Percentiles rank a stretch among this genome's conserved stretches.
These are phyloP conservation scores for Chrysoporthe puriensis DNA, from an alignment of 2,329 filamentous ascomycete species.

Conservation along the genomic window DNA sequence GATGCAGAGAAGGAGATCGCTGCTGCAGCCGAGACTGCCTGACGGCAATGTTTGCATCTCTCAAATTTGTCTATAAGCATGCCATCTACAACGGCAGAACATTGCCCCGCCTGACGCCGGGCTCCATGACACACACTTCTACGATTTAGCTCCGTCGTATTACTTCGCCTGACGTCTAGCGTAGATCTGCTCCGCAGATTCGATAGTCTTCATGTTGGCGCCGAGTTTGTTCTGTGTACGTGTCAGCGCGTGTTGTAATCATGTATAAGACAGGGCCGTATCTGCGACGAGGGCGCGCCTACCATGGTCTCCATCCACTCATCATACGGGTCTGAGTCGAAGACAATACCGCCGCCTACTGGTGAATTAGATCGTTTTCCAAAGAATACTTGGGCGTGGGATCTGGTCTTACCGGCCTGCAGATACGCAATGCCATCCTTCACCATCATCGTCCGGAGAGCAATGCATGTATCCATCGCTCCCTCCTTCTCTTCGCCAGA, in stretches of 20 bases:
- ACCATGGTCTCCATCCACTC: constrained; percentile 89
- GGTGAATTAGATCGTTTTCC: constrained; percentile 8
- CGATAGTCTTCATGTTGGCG: constrained; percentile 87
- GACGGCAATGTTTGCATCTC: not conserved
- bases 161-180: constrained; percentile 38
- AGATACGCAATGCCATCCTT: constrained; percentile 92
- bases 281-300: constrained; percentile 2
- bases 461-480: constrained; percentile 86
- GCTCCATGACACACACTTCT: not conserved
- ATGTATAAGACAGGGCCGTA: not conserved
- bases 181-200: constrained; percentile 75
- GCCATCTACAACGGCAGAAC: not conserved
- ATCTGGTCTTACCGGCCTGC: constrained; percentile 63
- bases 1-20: constrained; percentile 13
- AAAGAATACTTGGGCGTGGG: not conserved
- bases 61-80: not conserved
- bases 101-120: not conserved
- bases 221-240: constrained; percentile 74
- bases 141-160: not conserved
- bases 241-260: constrained; percentile 45
- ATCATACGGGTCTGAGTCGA: constrained; percentile 86
- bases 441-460: constrained; percentile 88
- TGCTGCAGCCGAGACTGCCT: constrained; percentile 11
- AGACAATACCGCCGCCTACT: constrained; percentile 83
- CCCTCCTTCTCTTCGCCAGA: constrained; percentile 71